A percentile compares a stretch with the other conserved stretches of the same genome.
These are phyloP conservation scores for Irpex lacteus DNA, from an alignment of 1,284 basidiomycete genomes.

Conservation along the genomic window DNA sequence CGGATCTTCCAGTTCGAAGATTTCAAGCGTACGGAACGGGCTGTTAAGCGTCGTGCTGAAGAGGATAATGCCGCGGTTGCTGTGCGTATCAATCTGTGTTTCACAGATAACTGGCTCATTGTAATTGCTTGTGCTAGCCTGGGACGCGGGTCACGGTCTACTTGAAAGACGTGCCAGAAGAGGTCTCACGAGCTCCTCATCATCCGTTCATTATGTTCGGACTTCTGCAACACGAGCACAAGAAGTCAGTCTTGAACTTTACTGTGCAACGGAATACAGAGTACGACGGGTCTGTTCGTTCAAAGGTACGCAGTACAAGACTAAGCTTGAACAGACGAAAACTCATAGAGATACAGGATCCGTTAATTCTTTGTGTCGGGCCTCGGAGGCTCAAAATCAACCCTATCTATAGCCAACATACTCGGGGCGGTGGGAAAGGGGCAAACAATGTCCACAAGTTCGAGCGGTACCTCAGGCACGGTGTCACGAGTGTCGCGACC, in stretches of 20 bases:
- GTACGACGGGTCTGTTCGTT: constrained; percentile 83
- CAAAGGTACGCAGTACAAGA: constrained; percentile 62
- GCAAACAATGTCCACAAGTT: constrained; percentile 98
- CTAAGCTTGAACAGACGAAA: background rate
- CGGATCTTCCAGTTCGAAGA: constrained; percentile 98
- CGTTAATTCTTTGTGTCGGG: constrained; percentile 86
- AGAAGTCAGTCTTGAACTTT: constrained; percentile 92
- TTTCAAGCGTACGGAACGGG: constrained; percentile 82
- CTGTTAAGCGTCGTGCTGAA: constrained; percentile 65
- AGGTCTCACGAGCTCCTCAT: constrained; percentile 34
- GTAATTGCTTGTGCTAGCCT: constrained; percentile 42
- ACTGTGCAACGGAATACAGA: constrained; percentile 95
- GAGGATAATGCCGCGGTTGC: constrained; percentile 59
- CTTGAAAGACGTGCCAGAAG: constrained; percentile 70
- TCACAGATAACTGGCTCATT: no score
- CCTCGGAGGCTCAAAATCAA: constrained; percentile 82
- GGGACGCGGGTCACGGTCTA: constrained; percentile 79
- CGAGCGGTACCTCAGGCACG: constrained; percentile 88
- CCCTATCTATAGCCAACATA: constrained; percentile 92
- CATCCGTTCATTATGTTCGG: constrained; percentile 78
- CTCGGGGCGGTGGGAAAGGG: constrained; percentile 85
- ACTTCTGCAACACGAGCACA: constrained; percentile 94
- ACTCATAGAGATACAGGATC: constrained; percentile 54
- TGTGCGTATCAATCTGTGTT: no score
- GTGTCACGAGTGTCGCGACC: constrained; percentile 79